Conservation (phyloP, 208 protist genomes). For the Hexamita inflata region DNA sequence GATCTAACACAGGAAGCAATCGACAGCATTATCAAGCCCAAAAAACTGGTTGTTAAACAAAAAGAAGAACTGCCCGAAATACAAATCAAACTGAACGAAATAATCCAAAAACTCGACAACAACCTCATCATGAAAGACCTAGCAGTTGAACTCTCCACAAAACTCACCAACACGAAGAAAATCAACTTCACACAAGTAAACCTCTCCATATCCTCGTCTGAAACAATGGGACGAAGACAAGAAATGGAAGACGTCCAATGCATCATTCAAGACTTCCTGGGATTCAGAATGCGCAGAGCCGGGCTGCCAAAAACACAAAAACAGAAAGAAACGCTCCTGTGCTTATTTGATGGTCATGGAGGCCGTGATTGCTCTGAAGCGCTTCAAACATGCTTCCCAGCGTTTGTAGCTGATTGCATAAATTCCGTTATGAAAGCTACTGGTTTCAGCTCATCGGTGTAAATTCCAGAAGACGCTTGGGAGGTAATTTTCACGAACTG, state of each 20-base stretch:
- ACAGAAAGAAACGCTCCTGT: conserved; percentile 15
- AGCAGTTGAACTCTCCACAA: too few relatives aligned
- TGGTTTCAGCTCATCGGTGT: too few relatives aligned
- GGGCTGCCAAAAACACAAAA: background rate
- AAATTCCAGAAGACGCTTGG: background rate
- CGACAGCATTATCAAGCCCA: too few relatives aligned
- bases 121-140: too few relatives aligned
- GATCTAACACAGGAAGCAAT: too few relatives aligned
- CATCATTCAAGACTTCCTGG: background rate
- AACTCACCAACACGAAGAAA: too few relatives aligned
- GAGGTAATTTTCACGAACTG: background rate
- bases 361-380: conserved; percentile 7
- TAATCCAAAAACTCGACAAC: too few relatives aligned
- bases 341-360: conserved; percentile 23
- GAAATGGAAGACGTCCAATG: conserved; percentile 3
- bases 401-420: background rate
- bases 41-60: too few relatives aligned
- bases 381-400: background rate
- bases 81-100: too few relatives aligned
- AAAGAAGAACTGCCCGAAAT: too few relatives aligned
- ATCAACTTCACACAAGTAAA: too few relatives aligned
- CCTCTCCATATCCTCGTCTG: background rate
- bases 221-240: conserved; percentile 1
- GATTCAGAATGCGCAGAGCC: background rate
- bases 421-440: background rate